These are phyloP conservation scores for Papiliotrema fonsecae DNA, from an alignment of 1,284 basidiomycete genomes.

Conservation along the genomic window DNA sequence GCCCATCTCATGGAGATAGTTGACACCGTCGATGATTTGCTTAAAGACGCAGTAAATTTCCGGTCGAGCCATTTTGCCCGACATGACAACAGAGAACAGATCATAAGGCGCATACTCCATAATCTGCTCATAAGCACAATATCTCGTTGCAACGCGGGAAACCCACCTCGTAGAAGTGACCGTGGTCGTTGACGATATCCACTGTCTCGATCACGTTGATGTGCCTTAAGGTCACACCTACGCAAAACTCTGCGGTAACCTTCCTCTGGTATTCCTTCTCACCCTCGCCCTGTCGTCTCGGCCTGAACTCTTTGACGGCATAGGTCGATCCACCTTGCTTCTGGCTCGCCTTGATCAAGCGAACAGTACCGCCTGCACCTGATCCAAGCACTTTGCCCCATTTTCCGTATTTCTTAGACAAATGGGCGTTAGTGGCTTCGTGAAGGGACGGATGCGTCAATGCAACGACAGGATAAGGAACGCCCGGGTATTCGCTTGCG, in stretches of 20 bases:
- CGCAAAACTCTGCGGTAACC: conserved; percentile 97
- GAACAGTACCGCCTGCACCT: conserved; percentile 95
- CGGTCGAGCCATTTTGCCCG: conserved; percentile 93
- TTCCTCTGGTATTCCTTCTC: conserved; percentile 99
- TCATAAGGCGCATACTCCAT: conserved; percentile 99
- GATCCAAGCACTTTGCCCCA: conserved; percentile 94
- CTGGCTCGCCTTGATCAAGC: conserved; percentile 79
- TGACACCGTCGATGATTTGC: conserved; percentile 96
- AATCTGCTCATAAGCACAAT: too few relatives aligned
- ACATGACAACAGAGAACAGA: conserved; percentile 99
- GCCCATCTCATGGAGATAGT: conserved; percentile 95
- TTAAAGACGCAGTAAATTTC: conserved; percentile 99
- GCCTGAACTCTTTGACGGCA: conserved; percentile 96
- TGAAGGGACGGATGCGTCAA: conserved; percentile 57
- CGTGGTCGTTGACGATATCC: conserved; percentile 96
- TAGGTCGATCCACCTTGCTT: conserved; percentile 80
- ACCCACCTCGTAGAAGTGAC: conserved; percentile 92
- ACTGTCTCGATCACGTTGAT: conserved; percentile 97
- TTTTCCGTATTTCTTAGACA: conserved; percentile 98
- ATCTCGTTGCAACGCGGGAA: too few relatives aligned
- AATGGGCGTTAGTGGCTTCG: conserved; percentile 80
- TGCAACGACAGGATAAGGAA: conserved; percentile 43
- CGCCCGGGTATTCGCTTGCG: conserved; percentile 41
- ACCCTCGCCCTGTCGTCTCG: conserved; percentile 76
- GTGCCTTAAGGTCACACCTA: conserved; percentile 91